Conservation (phyloP, 805 yeast species). For the Wickerhamomyces chambardii region DNA sequence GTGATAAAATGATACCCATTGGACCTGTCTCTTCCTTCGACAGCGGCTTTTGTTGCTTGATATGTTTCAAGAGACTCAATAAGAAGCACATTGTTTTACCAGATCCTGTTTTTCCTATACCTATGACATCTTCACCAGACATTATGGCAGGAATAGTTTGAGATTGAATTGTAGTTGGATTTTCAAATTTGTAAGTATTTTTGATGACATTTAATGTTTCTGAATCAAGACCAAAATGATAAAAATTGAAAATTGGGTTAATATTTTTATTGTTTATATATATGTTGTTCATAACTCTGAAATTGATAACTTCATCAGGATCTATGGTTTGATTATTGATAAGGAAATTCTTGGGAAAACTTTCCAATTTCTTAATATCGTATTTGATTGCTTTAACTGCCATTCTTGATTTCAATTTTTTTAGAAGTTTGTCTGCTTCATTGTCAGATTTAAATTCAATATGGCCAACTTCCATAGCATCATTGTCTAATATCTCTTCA, state of each 20-base stretch:
- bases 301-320: constrained; percentile 51
- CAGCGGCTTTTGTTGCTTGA: constrained; percentile 59
- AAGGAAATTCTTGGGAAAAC: constrained; percentile 54
- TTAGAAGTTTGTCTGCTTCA: constrained; percentile 22
- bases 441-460: constrained; percentile 22
- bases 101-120: constrained; percentile 94
- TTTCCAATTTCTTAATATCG: constrained; percentile 30
- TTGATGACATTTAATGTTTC: constrained; percentile 43
- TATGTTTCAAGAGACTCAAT: constrained; percentile 77
- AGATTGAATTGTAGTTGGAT: constrained; percentile 84
- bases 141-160: constrained; percentile 88
- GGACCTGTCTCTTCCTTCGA: constrained; percentile 55
- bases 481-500: constrained; percentile 16
- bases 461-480: constrained; percentile 13
- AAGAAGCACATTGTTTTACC: constrained; percentile 91
- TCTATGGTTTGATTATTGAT: constrained; percentile 39
- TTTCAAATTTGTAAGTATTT: constrained; percentile 37
- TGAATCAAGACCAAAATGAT: constrained; percentile 70
- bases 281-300: constrained; percentile 49
- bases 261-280: constrained; percentile 16
- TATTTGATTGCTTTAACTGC: constrained; percentile 31
- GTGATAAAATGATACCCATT: constrained; percentile 70
- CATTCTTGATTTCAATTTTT: constrained; percentile 37
- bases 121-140: constrained; percentile 86
- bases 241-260: constrained; percentile 68